Evolutionary conservation across 2,329 filamentous ascomycete species (phyloP).

Genomic region (Aspergillus versicolor): DNA sequence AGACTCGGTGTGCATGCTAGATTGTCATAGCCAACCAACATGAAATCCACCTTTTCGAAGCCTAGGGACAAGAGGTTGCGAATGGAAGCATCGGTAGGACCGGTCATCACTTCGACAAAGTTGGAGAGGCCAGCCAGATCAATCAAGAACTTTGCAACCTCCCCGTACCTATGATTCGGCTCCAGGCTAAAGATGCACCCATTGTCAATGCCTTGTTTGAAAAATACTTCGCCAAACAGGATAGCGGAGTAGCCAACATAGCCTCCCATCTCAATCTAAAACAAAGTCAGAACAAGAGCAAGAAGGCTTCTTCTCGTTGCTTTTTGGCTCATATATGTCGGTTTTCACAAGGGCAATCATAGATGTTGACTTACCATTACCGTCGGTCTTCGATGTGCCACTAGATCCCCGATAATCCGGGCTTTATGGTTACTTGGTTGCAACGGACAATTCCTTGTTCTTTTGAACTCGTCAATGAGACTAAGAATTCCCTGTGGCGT

Average conservation of each 20-base stretch:
- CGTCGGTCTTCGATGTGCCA: slow-evolving; percentile 63
- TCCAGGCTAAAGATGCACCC: slow-evolving; percentile 69
- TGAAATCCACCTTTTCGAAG: slow-evolving; percentile 56
- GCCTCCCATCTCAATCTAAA: slow-evolving; percentile 67
- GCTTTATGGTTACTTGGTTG: slow-evolving; percentile 77
- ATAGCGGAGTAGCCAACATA: slow-evolving; percentile 81
- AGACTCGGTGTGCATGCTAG: slow-evolving; percentile 70
- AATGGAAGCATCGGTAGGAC: slow-evolving; percentile 64
- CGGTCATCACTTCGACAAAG: slow-evolving; percentile 68
- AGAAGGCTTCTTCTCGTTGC: background rate
- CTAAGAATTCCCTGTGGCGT: slow-evolving; percentile 65
- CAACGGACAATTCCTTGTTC: slow-evolving; percentile 68
- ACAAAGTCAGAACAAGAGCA: background rate
- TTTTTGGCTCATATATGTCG: background rate
- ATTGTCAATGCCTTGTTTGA: slow-evolving; percentile 56
- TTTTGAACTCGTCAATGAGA: slow-evolving; percentile 68
- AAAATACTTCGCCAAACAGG: slow-evolving; percentile 67
- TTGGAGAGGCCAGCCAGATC: slow-evolving; percentile 69
- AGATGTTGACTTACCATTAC: slow-evolving; percentile 52
- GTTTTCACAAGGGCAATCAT: background rate
- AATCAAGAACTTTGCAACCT: slow-evolving; percentile 65
- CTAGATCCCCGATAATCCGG: slow-evolving; percentile 66
- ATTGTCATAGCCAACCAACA: slow-evolving; percentile 81
- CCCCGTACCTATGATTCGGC: slow-evolving; percentile 69
- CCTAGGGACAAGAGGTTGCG: slow-evolving; percentile 56